Evolutionary conservation across 148 eudicot genomes (phyloP).

Genomic region (Pouteria glomerata): DNA sequence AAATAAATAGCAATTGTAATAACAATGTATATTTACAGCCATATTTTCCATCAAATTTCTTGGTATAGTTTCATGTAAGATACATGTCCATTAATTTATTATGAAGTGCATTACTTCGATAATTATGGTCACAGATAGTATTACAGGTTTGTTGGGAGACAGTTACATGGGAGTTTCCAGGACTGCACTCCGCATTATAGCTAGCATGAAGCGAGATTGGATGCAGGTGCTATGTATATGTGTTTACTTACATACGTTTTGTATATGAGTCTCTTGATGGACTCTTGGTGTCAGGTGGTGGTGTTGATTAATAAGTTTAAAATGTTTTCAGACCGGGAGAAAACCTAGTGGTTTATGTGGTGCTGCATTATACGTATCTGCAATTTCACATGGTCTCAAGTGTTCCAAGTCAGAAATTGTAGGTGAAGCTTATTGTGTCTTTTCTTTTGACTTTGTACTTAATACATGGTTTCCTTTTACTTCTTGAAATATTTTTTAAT

Average conservation of each 20-base stretch:
- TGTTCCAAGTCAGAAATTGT: slow-evolving; percentile 67
- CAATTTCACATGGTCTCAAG: slow-evolving; percentile 71
- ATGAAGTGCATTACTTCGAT: too few relatives aligned
- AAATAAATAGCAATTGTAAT: too few relatives aligned
- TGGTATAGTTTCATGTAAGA: too few relatives aligned
- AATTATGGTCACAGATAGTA: too few relatives aligned
- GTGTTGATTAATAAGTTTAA: slow-evolving; percentile 4
- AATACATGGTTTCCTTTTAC: not conserved
- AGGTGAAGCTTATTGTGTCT: slow-evolving; percentile 21
- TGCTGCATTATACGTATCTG: slow-evolving; percentile 81
- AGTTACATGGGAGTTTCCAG: slow-evolving; percentile 32
- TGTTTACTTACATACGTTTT: not conserved
- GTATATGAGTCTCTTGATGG: not conserved
- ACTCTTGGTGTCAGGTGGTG: not conserved
- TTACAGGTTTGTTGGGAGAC: slow-evolving; percentile 45
- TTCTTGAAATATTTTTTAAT: not conserved
- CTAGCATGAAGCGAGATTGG: slow-evolving; percentile 95
- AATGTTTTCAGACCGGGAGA: slow-evolving; percentile 68
- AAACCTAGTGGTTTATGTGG: slow-evolving; percentile 95
- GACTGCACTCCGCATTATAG: slow-evolving; percentile 69
- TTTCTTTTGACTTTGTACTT: not conserved
- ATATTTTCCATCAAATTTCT: too few relatives aligned
- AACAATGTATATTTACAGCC: too few relatives aligned
- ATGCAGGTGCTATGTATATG: slow-evolving; percentile 55
- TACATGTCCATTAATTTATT: too few relatives aligned